Conservation (phyloP, 495 filamentous ascomycete species). For the Achaetomiella virescens region DNA sequence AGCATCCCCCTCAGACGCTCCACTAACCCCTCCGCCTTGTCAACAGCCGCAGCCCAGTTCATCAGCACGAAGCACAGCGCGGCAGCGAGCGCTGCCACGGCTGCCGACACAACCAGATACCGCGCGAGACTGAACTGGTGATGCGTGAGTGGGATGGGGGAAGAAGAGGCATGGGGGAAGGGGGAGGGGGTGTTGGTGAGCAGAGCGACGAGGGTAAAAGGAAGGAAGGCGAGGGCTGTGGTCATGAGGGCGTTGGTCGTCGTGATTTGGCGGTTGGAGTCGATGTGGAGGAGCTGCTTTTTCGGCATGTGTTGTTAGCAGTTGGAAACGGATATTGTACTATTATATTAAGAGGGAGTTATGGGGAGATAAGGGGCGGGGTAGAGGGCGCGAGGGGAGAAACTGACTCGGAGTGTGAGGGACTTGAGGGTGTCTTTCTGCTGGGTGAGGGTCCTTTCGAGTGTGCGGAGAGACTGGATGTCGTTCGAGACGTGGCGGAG, state of each 20-base stretch:
- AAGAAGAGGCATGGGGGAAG: not conserved
- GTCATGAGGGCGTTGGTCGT: constrained; percentile 1
- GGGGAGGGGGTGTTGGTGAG: not conserved
- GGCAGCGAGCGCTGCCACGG: not conserved
- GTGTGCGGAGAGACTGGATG: constrained; percentile 6
- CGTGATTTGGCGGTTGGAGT: not conserved
- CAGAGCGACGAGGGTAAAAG: not conserved
- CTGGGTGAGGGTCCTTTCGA: not conserved
- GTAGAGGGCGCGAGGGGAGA: not conserved
- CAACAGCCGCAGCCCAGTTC: not conserved
- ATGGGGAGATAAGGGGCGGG: not conserved
- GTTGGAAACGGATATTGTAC: not conserved
- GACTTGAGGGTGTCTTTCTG: constrained; percentile 4
- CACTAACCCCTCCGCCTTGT: not conserved
- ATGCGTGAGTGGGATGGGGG: not conserved
- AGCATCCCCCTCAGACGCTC: not conserved
- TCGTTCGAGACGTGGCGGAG: constrained; percentile 11
- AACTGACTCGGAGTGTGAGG: constrained; percentile 3
- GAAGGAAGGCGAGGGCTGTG: not conserved
- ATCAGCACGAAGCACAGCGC: not conserved
- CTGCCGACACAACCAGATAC: not conserved
- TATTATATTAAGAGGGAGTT: not conserved
- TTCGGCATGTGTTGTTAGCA: too few relatives aligned
- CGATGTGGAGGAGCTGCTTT: not conserved
- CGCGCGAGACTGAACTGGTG: not conserved